phyloP scores from a whole-genome alignment of 2,329 filamentous ascomycete species.

The Mollisia scopiformis region DNA sequence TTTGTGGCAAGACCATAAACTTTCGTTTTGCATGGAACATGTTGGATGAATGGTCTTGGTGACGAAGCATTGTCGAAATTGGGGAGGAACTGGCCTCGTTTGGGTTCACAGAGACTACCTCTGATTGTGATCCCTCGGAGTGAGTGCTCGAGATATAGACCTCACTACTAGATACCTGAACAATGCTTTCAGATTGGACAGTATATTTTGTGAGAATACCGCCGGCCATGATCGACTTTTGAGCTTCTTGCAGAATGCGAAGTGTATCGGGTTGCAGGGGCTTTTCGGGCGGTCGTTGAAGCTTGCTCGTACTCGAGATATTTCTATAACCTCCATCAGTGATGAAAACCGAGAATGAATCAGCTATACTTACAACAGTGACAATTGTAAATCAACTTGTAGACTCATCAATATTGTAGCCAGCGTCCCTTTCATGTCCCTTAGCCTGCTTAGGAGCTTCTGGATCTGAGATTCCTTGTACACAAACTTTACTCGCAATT shows the following conservation, averaged over 20 bases:
- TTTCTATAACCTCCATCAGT: conserved; percentile 12
- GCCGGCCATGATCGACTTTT: conserved; percentile 9
- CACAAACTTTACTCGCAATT: conserved; percentile 25
- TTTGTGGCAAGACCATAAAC: not conserved
- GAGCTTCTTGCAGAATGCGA: conserved; percentile 15
- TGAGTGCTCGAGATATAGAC: not conserved
- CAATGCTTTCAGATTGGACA: not conserved
- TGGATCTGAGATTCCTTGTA: conserved; percentile 27
- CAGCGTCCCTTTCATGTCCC: conserved; percentile 28
- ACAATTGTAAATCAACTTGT: conserved; percentile 29
- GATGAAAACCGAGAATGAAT: not conserved
- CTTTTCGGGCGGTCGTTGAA: conserved; percentile 11
- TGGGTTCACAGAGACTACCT: no score
- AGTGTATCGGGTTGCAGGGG: conserved; percentile 21
- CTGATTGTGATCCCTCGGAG: not conserved
- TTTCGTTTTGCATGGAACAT: not conserved
- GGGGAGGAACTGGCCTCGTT: not conserved
- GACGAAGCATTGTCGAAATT: no score
- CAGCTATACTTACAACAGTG: conserved; percentile 24
- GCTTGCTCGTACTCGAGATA: conserved; percentile 21
- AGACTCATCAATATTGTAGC: conserved; percentile 29
- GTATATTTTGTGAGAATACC: conserved; percentile 12
- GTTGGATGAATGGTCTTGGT: no score
- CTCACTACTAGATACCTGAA: not conserved
- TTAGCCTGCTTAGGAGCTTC: conserved; percentile 24